These are phyloP conservation scores for Pestalotiopsis sp. DNA, from an alignment of 2,329 filamentous ascomycete species.

Conservation along the genomic window DNA sequence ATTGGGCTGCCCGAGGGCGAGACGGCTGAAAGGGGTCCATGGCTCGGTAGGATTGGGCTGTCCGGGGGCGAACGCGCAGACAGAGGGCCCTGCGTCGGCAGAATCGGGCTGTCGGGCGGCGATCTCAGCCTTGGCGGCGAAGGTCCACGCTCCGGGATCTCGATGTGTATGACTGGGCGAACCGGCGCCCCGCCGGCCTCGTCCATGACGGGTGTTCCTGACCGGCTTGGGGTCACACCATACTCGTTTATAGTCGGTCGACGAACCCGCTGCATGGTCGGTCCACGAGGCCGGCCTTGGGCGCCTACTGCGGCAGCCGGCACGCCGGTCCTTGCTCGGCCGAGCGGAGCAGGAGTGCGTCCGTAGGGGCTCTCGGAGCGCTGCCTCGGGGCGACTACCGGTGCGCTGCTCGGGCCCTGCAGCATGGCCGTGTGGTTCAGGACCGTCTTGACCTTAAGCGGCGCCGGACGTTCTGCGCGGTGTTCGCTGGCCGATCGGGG, in stretches of 20 bases:
- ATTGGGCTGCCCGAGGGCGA: slow-evolving; percentile 9
- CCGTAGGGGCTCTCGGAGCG: slow-evolving; percentile 5
- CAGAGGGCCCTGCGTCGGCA: background rate
- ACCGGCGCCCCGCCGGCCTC: background rate
- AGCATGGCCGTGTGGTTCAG: background rate
- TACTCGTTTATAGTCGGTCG: slow-evolving; percentile 3
- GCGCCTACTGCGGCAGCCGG: slow-evolving; percentile 21
- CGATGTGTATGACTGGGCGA: background rate
- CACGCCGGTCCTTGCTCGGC: slow-evolving; percentile 16
- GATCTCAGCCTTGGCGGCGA: background rate
- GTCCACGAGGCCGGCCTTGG: slow-evolving; percentile 13
- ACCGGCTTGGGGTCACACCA: background rate
- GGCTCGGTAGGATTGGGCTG: background rate
- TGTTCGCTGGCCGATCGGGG: slow-evolving; percentile 22
- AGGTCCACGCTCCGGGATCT: slow-evolving; percentile 16
- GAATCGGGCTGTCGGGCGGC: background rate
- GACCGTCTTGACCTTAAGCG: background rate
- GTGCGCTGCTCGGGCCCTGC: slow-evolving; percentile 4
- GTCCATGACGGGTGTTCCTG: background rate
- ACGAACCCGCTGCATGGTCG: background rate
- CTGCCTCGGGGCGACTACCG: slow-evolving; percentile 9
- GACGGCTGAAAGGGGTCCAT: background rate
- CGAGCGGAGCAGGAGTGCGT: background rate
- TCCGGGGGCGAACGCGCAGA: background rate
- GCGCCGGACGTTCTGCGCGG: background rate